A percentile compares a stretch with the other conserved stretches of the same genome.
Evolutionary conservation across 1,139 yeast genomes (phyloP).

Genomic region (Yamadazyma songkhlaensis): DNA sequence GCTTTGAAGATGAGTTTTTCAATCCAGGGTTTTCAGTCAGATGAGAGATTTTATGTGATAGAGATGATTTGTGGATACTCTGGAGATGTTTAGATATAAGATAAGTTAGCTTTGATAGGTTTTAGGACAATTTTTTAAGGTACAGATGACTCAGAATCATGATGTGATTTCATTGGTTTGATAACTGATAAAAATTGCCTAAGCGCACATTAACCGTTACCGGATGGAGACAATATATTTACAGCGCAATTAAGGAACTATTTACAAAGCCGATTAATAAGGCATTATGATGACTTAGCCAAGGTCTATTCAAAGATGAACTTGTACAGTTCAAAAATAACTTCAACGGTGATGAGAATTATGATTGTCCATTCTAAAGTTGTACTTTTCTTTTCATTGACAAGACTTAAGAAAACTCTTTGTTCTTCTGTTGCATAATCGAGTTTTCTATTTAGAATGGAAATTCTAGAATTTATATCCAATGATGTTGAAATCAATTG

Average conservation of each 20-base stretch:
- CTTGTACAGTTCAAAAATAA: conserved; percentile 55
- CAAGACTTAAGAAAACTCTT: conserved; percentile 67
- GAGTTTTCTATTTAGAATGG: conserved; percentile 75
- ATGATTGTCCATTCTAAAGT: conserved; percentile 88
- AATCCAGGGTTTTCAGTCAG: too few species aligned
- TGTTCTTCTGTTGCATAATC: conserved; percentile 92
- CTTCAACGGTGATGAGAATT: conserved; percentile 77
- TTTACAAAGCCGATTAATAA: too few species aligned
- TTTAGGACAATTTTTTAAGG: not conserved
- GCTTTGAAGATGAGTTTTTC: too few species aligned
- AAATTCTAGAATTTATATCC: conserved; percentile 75
- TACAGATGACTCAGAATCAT: not conserved
- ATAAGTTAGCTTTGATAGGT: too few species aligned
- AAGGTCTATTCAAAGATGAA: conserved; percentile 1
- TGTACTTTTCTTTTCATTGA: conserved; percentile 74
- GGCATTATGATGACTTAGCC: too few species aligned
- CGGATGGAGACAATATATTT: not conserved
- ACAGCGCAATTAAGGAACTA: not conserved
- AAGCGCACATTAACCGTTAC: not conserved
- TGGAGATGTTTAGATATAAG: too few species aligned
- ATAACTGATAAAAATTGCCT: conserved; percentile 1
- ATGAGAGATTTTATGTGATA: too few species aligned
- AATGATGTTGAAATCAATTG: conserved; percentile 65
- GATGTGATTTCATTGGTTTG: conserved; percentile 3
- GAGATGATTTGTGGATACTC: too few species aligned